Base-by-base conservation (phyloP, 345 rosid species). In the Sapria himalayana region DNA sequence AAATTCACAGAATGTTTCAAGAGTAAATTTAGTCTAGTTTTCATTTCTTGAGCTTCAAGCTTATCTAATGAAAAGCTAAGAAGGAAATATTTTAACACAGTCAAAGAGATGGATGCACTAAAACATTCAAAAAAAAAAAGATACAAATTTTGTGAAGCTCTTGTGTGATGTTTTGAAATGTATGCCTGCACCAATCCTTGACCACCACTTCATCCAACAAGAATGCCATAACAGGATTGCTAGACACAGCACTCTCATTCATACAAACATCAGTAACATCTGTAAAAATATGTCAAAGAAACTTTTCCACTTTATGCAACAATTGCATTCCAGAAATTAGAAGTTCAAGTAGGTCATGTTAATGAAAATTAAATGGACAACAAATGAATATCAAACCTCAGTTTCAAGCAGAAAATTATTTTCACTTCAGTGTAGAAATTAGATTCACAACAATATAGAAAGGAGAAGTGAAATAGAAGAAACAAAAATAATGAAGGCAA, bases 201-300 rank as follows among this genome's bases (percentile, higher is more conserved):
- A 91, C 74, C 46, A 80, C 95, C 52, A 75, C 94, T 71, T 91
- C 99, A 73, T 91, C 99, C 69, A 91, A 58, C 92, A 84, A 69
- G 89, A 78, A 80, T 22, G 99, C 81, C 56, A 72, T 59, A 50
- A 77, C 76, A 25, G 92, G 95, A 62, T 91, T 93, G 42, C 93
- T 91, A 38, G 99, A 91, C 45, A 91, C 93, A 22, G 99, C 95
- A 64, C 67, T 64, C 73, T 91, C 99, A 50, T 91, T 95, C 95
- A 91, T 80, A 56, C 95, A 84, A 36, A 84, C 84, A 63, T 84
- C 81, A 36, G 81, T 77, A 38, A 91, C 69, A 71, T 91, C 99
- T 91, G 62, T 67, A 49, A 37, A 14, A 11, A 15, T 45, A 25
- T 4, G 31, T n/a, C n/a, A 29, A 52, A 45, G 34, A 16, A 14